A percentile compares a stretch with the other conserved stretches of the same genome.
phyloP scores from a whole-genome alignment of 345 rosid species.

The Citrus reticulata region DNA sequence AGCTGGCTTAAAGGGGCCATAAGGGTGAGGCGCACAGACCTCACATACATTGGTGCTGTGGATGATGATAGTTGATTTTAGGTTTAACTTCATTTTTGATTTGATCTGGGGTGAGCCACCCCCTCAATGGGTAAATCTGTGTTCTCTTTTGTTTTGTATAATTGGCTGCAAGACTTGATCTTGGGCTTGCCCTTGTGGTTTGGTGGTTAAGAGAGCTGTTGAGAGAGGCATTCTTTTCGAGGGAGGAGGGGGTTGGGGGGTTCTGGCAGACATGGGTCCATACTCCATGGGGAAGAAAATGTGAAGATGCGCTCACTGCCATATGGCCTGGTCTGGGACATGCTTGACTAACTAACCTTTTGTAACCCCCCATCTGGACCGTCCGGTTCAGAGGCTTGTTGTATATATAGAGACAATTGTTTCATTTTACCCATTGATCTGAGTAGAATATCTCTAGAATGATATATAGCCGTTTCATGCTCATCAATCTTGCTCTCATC shows the following conservation, averaged over 20 bases:
- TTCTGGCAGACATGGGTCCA: not conserved
- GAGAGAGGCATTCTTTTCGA: slow-evolving; percentile 18
- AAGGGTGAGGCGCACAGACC: slow-evolving; percentile 83
- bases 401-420: slow-evolving; percentile 57
- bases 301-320: slow-evolving; percentile 10
- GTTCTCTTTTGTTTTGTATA: slow-evolving; percentile 10
- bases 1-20: slow-evolving; percentile 95
- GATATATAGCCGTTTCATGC: slow-evolving; percentile 32
- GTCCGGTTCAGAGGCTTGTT: slow-evolving; percentile 45
- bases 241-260: slow-evolving; percentile 4
- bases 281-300: slow-evolving; percentile 3
- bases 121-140: slow-evolving; percentile 27
- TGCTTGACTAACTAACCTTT: slow-evolving; percentile 30
- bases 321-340: slow-evolving; percentile 7
- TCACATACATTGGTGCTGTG: slow-evolving; percentile 76
- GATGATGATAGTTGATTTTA: slow-evolving; percentile 84
- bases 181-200: slow-evolving; percentile 12
- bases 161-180: slow-evolving; percentile 19
- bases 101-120: slow-evolving; percentile 22
- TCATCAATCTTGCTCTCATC: slow-evolving; percentile 20
- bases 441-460: slow-evolving; percentile 37
- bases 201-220: slow-evolving; percentile 24
- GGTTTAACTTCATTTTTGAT: slow-evolving; percentile 31
- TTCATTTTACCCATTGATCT: slow-evolving; percentile 38
- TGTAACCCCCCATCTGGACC: slow-evolving; percentile 31